phyloP scores from a whole-genome alignment of 2,329 filamentous ascomycete genomes.

The Myriosclerotinia duriaeana region DNA sequence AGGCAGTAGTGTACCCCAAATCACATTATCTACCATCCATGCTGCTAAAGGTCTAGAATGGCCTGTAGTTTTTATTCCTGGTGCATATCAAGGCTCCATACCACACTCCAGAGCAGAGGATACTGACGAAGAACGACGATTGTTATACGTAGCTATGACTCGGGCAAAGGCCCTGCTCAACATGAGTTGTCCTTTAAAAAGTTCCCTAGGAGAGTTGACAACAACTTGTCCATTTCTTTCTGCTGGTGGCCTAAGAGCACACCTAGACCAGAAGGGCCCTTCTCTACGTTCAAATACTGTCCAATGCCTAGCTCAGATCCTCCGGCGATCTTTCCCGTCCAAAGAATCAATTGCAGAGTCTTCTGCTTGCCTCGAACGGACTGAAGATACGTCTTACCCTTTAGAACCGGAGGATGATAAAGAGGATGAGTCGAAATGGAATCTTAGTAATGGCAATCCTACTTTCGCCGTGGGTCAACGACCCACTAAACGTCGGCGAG shows the following conservation, averaged over 20 bases:
- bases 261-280: slow-evolving; percentile 65
- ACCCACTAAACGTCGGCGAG: slow-evolving; percentile 36
- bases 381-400: slow-evolving; percentile 69
- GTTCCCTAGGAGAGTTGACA: slow-evolving; percentile 61
- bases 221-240: slow-evolving; percentile 73
- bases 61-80: slow-evolving; percentile 92
- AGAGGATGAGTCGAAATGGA: slow-evolving; percentile 42
- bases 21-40: slow-evolving; percentile 95
- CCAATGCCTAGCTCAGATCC: slow-evolving; percentile 67
- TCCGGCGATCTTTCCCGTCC: slow-evolving; percentile 61
- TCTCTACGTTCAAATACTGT: slow-evolving; percentile 63
- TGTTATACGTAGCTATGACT: slow-evolving; percentile 97
- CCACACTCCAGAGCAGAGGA: slow-evolving; percentile 87
- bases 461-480: slow-evolving; percentile 33
- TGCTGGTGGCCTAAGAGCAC: slow-evolving; percentile 50
- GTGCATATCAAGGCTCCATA: slow-evolving; percentile 85
- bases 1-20: slow-evolving; percentile 57
- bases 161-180: slow-evolving; percentile 84
- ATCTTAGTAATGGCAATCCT: slow-evolving; percentile 36
- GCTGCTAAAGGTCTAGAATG: slow-evolving; percentile 95
- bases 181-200: slow-evolving; percentile 73
- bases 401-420: slow-evolving; percentile 55
- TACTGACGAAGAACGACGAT: slow-evolving; percentile 77
- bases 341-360: slow-evolving; percentile 45
- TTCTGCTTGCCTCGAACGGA: slow-evolving; percentile 53